Evolutionary conservation across 176 grass and related monocot genomes (phyloP).

Genomic region (Sorghum bicolor): DNA sequence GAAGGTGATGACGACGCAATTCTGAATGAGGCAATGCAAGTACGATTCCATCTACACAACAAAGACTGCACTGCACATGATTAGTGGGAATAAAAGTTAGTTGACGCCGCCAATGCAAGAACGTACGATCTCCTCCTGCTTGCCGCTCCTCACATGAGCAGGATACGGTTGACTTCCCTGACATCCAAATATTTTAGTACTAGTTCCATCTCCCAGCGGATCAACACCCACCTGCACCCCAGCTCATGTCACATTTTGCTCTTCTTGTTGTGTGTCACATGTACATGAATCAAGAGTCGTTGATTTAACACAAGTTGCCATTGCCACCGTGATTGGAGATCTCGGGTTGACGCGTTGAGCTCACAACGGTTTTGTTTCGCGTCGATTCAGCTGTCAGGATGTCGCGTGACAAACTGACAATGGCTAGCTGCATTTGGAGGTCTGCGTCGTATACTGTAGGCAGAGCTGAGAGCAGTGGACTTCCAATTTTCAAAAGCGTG

Average conservation of each 20-base stretch:
- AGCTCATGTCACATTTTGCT: background rate
- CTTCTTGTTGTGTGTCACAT: background rate
- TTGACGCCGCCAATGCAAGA: background rate
- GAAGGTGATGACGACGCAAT: conserved; percentile 26
- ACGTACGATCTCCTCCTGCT: conserved; percentile 11
- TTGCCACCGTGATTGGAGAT: background rate
- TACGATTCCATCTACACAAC: background rate
- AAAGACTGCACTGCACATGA: background rate
- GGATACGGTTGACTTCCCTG: background rate
- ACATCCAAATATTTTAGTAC: conserved; percentile 5
- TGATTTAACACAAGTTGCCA: conserved; percentile 16
- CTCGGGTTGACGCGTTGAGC: background rate
- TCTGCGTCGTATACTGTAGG: background rate
- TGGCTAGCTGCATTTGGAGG: background rate
- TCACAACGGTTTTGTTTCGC: background rate
- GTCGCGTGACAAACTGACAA: background rate
- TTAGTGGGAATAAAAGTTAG: conserved; percentile 34
- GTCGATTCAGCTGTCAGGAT: conserved; percentile 21
- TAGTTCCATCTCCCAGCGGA: background rate
- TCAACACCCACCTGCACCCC: background rate
- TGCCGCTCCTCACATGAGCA: conserved; percentile 28
- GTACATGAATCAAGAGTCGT: conserved; percentile 46
- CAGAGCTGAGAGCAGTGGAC: background rate
- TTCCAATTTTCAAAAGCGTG: background rate
- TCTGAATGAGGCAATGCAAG: background rate